Base-by-base conservation (phyloP, 148 eudicot species). In the Persicaria maculosa region DNA sequence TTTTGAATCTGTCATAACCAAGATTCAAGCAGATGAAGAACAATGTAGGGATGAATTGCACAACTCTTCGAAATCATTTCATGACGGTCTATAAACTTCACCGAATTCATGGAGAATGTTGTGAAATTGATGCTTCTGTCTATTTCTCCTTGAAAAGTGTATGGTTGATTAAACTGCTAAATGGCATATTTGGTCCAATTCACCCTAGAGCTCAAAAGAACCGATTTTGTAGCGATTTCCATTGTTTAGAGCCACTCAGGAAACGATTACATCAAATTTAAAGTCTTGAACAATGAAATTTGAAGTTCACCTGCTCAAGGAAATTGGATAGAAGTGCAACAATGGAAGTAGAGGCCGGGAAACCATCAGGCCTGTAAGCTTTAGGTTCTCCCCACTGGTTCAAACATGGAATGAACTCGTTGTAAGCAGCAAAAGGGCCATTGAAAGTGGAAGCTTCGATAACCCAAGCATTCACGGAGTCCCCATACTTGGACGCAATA, bases 341-440 rank as follows among this genome's bases (percentile, higher is more conserved):
- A 4, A 82, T 74, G 48, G 95, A 88, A 16, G 83, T 72, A 62
- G 98, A 94, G 71, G 98, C 93, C 11, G 90, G 93, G 78, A 82
- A 87, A 52, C 90, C 96, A 77, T 68, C 61, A 62, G 93, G 80
- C 9, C 79, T 82, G 79, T 91, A 91, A 19, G 75, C 77, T 74
- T 85, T 78, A n/a, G 98, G 98, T 75, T 91, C 98, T 7, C 98
- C 97, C 82, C 73, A 47, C 50, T 77, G 74, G 77, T 87, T 90
- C 59, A 91, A 75, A 45, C 86, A 83, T 9, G 88, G 89, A 50
- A 89, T 79, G 22, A 91, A 87, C 65, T 90, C 91, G 73, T 83
- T 85, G 75, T 89, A 91, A 43, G 88, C 83, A 75, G 98, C 95
- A 78, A 91, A 93, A 64, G 97, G 95, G 45, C 95, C 98, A 77